Base-by-base conservation (phyloP, 495 filamentous ascomycete genomes). In the Entonaema liquescens region DNA sequence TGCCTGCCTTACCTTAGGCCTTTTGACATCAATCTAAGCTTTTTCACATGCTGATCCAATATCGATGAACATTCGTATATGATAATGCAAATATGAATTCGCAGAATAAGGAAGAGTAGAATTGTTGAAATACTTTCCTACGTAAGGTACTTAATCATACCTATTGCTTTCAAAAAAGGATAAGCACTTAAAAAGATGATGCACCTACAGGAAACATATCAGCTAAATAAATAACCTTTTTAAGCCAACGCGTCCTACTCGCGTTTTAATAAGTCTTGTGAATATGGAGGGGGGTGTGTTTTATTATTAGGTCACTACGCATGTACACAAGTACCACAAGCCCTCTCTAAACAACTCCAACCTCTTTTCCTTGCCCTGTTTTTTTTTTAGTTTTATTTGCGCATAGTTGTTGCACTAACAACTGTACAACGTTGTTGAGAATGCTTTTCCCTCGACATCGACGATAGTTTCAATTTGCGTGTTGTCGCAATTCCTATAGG, bases 161-260 rank as follows among this genome's bases (percentile, higher is more conserved):
- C 5, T 17, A 23, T 47, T 7, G 23, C 13, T 17, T 52, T 52
- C 26, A 5, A 12, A 53, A 8, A 29, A 25, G 26, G 12, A 29
- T 53, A 29, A 53, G 5, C 3, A 26, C 13, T 29, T 53, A 53
- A 28, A 29, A 4, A 53, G 7, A 56, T 56, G 13, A 19, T 33
- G 6, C 2, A 28, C 19, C 35, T 56, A 56, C 13, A 19, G 35
- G 19, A 31, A 2, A 2, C 7, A 15, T 29, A 54, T 23, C n/a
- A 65, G 19, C 49, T 59, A 47, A 60, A 58, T 62, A 65, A 61
- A 70, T 61, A 70, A 65, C 36, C 61, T 49, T 70, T 65, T 63
- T 59, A 23, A 67, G 68, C 29, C 47, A 36, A 63, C 68, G 63
- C 68, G 63, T 35, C 15, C 23, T 17, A 25, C 26, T 44, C 68